phyloP scores from a whole-genome alignment of 139 green algal species.

The Mesotaenium endlicherianum region DNA sequence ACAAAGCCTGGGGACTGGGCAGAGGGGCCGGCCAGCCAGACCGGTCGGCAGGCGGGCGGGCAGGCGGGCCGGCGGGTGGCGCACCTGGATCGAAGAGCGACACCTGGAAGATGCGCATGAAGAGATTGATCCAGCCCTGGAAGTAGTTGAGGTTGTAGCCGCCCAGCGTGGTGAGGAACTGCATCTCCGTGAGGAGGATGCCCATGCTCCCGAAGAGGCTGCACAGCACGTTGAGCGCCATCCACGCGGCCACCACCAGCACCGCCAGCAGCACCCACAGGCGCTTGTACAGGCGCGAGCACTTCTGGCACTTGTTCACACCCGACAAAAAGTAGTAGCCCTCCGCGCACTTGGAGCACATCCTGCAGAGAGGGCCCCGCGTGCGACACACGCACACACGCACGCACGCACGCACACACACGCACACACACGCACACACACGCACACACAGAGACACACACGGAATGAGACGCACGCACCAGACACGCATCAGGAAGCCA shows the following conservation, averaged over 20 bases:
- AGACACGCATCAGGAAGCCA: no score
- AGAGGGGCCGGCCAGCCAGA: no score
- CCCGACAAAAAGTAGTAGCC: background rate
- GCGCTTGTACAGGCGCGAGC: background rate
- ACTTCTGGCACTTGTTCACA: background rate
- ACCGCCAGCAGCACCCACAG: background rate
- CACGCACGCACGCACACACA: no score
- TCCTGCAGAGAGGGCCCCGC: background rate
- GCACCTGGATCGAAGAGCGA: conserved; percentile 1
- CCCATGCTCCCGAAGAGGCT: background rate
- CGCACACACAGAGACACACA: no score
- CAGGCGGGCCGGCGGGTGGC: no score
- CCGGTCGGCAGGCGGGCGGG: no score
- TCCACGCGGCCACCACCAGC: background rate
- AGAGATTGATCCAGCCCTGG: background rate
- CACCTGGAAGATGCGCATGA: background rate
- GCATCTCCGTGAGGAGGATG: background rate
- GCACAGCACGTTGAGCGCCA: background rate
- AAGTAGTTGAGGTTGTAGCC: conserved; percentile 4
- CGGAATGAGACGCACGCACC: no score
- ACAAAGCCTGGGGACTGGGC: no score
- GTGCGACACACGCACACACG: background rate
- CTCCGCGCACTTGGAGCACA: background rate
- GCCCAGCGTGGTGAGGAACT: background rate
- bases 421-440: no score